Percentiles rank a stretch among this genome's conserved stretches.
These are phyloP conservation scores for Exophiala bonariae DNA, from an alignment of 2,329 filamentous ascomycete genomes.

Conservation along the genomic window DNA sequence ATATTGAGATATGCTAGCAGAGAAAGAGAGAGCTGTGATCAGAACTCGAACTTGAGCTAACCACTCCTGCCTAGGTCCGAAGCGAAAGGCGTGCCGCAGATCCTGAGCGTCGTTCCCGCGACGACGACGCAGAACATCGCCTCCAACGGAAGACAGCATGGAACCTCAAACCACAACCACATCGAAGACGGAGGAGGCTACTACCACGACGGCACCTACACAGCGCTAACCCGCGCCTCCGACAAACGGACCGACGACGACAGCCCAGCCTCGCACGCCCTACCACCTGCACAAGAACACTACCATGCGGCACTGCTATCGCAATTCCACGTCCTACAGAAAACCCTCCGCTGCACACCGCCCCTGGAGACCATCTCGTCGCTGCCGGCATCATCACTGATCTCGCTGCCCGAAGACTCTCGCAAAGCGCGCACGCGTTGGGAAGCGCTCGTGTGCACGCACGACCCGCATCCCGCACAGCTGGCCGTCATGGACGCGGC, in stretches of 20 bases:
- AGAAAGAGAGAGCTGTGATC: constrained; percentile 10
- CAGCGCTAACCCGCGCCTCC: constrained; percentile 55
- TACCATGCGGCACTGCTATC: constrained; percentile 68
- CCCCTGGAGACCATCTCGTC: constrained; percentile 53
- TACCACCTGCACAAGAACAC: constrained; percentile 57
- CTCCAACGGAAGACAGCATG: not conserved
- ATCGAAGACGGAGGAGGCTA: constrained; percentile 50
- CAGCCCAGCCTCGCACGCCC: too few relatives aligned
- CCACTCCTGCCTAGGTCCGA: constrained; percentile 59
- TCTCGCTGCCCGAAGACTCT: constrained; percentile 55
- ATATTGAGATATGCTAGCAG: constrained; percentile 16
- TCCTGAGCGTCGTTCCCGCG: constrained; percentile 68
- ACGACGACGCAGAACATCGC: not conserved
- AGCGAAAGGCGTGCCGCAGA: constrained; percentile 70
- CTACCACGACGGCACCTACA: constrained; percentile 78
- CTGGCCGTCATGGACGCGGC: constrained; percentile 58
- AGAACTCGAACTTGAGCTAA: constrained; percentile 9
- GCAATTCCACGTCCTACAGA: constrained; percentile 67
- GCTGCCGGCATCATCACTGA: constrained; percentile 55
- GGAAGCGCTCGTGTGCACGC: constrained; percentile 39
- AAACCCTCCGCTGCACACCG: constrained; percentile 57
- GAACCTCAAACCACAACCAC: not conserved
- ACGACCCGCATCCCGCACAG: constrained; percentile 50
- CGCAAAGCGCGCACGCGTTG: constrained; percentile 59
- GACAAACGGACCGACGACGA: constrained; percentile 34